Base-by-base conservation (phyloP, 2,329 filamentous ascomycete genomes). In the Alternaria atra region DNA sequence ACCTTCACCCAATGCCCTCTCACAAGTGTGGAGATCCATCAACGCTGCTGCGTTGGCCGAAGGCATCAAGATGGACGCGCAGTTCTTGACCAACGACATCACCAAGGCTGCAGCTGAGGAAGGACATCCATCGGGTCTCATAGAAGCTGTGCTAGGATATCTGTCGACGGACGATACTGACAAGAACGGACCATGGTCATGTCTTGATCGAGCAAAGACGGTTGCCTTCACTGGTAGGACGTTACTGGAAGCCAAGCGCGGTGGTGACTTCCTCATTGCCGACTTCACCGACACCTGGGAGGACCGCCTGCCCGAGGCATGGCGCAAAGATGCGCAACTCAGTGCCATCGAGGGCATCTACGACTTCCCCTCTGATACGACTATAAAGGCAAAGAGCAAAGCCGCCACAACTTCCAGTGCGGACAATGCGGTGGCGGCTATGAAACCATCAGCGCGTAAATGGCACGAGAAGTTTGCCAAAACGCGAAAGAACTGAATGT, bases 1-100 rank as follows among this genome's bases (percentile, higher is more conserved):
- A 13, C 86, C 86, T 2, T 84, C 84, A 50, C 79, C 81, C n/a
- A 76, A 73, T 20, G 80, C 80, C 35, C 81, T 83, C 43, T 67
- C 83, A 15, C 76, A 81, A 58, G 79, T 84, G 20, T 88, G 86
- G 86, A 72, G 74, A 27, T 73, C 77, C 6, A 79, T 84, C 35
- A 70, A 82, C 37, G 73, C 77, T 8, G 77, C 77, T 39, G 77
- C 81, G 12, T 64, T 76, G 43, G 81, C 81, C 6, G 78, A 82
- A 52, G 76, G 77, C 10, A 64, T 82, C 50, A 77, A 80, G 57
- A 67, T 84, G 13, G 76, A 76, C 27, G 72, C 65, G 8, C 70
- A 79, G 9, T 78, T 83, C 59, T 51, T 79, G n/a, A 71, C 70
- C 2, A 61, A 66, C 6, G 75, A 79, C 43, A 63, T 80, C 6